Percentiles rank a stretch among this genome's conserved stretches.
These are phyloP conservation scores for Blastocystis sp. DNA, from an alignment of 352 stramenopile genomes.

Conservation along the genomic window DNA sequence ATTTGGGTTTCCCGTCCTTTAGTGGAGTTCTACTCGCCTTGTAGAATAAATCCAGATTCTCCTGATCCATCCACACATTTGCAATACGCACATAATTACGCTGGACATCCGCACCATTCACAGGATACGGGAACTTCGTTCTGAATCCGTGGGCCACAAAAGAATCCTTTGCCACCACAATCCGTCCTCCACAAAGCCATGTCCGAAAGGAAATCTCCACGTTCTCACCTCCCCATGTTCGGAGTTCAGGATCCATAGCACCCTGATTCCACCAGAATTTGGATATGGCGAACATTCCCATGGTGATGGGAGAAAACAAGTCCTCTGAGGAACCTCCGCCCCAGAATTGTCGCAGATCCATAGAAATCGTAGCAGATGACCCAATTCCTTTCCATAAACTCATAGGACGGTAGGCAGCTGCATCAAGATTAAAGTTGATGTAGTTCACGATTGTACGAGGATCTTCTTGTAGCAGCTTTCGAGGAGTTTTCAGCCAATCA, in stretches of 20 bases:
- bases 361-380: constrained; percentile 4
- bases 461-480: not conserved
- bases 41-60: constrained; percentile 34
- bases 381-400: not conserved
- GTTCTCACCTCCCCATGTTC: constrained; percentile 54
- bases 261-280: constrained; percentile 58
- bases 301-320: constrained; percentile 45
- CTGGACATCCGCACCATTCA: constrained; percentile 21
- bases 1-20: not conserved
- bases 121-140: constrained; percentile 56
- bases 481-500: constrained; percentile 52
- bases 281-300: constrained; percentile 50
- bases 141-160: constrained; percentile 52
- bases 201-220: constrained; percentile 53
- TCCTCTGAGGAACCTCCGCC: constrained; percentile 13
- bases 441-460: constrained; percentile 28
- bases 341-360: constrained; percentile 54
- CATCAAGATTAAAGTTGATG: constrained; percentile 41
- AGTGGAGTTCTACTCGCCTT: constrained; percentile 16
- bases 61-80: constrained; percentile 45
- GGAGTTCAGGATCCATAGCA: constrained; percentile 35
- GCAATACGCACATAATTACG: constrained; percentile 59
- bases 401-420: not conserved
- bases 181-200: constrained; percentile 44
- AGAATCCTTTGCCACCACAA: constrained; percentile 36